Percentiles rank a stretch among this genome's conserved stretches.
These are phyloP conservation scores for Trypanosoma scelopori DNA, from an alignment of 208 protist species.

Conservation along the genomic window DNA sequence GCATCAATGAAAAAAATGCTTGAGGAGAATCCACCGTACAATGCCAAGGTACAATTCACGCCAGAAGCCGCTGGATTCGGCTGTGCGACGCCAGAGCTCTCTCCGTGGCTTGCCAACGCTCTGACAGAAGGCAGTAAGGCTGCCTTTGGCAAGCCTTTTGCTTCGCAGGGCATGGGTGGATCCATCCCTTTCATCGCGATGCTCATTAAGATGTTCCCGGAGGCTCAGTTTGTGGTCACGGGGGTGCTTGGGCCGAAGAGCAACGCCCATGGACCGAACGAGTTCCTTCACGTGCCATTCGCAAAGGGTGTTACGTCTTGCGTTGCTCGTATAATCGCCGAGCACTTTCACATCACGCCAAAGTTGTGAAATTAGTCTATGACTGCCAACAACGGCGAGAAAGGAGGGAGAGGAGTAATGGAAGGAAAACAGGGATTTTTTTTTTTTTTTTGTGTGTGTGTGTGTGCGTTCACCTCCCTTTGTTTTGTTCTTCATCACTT, in stretches of 20 bases:
- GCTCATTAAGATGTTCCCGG: conserved; percentile 86
- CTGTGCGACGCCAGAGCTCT: conserved; percentile 79
- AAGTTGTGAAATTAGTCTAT: conserved; percentile 23
- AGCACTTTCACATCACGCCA: conserved; percentile 63
- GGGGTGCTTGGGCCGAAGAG: conserved; percentile 90
- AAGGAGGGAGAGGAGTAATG: neutral
- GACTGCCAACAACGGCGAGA: neutral
- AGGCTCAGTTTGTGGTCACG: conserved; percentile 94
- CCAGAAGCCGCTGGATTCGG: conserved; percentile 58
- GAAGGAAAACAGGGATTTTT: conserved; percentile 2
- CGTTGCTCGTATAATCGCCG: conserved; percentile 77
- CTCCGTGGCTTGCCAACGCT: conserved; percentile 75
- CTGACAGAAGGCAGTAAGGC: conserved; percentile 71
- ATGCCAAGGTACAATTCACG: conserved; percentile 85
- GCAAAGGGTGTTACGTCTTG: conserved; percentile 84
- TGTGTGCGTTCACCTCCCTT: too few relatives aligned
- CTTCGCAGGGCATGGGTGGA: conserved; percentile 82
- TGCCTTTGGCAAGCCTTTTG: conserved; percentile 78
- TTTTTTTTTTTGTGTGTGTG: conserved; percentile 3
- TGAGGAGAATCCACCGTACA: conserved; percentile 88
- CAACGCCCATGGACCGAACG: conserved; percentile 95
- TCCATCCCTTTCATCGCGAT: conserved; percentile 95
- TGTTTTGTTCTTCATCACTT: too few relatives aligned
- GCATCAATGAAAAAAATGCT: conserved; percentile 73
- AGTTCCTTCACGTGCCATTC: conserved; percentile 92